These are phyloP conservation scores for Chenopodium album DNA, from an alignment of 148 eudicot species.

Conservation along the genomic window DNA sequence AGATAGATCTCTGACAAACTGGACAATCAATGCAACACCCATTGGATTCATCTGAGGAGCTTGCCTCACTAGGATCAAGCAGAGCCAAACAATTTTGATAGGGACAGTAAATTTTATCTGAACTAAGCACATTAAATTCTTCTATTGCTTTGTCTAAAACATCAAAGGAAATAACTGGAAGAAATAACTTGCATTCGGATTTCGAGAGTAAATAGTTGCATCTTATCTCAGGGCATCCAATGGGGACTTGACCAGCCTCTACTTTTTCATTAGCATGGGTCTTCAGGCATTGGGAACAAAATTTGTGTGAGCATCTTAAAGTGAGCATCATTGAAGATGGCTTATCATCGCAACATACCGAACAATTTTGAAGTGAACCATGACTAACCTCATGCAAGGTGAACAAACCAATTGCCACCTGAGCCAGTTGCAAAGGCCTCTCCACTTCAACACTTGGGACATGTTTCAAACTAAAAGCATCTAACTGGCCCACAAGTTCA, in stretches of 20 bases:
- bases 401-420: constrained; percentile 66
- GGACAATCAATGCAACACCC: constrained; percentile 64
- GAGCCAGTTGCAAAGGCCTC: constrained; percentile 55
- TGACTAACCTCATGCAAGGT: constrained; percentile 34
- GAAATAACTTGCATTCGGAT: constrained; percentile 58
- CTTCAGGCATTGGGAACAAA: constrained; percentile 79
- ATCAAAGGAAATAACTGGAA: constrained; percentile 57
- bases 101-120: constrained; percentile 61
- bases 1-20: constrained; percentile 55
- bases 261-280: constrained; percentile 64
- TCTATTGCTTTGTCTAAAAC: constrained; percentile 48
- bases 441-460: constrained; percentile 44
- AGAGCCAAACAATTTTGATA: constrained; percentile 61
- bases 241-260: constrained; percentile 53
- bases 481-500: constrained; percentile 49
- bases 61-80: constrained; percentile 57
- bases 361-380: constrained; percentile 45
- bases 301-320: constrained; percentile 67
- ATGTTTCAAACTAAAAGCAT: constrained; percentile 49
- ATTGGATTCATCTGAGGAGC: constrained; percentile 51
- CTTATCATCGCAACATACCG: constrained; percentile 70
- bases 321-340: constrained; percentile 50
- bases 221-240: constrained; percentile 58
- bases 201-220: constrained; percentile 61
- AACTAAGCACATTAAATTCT: constrained; percentile 45